phyloP scores from a whole-genome alignment of 1,284 basidiomycete species.

The Fomitopsis schrenkii region DNA sequence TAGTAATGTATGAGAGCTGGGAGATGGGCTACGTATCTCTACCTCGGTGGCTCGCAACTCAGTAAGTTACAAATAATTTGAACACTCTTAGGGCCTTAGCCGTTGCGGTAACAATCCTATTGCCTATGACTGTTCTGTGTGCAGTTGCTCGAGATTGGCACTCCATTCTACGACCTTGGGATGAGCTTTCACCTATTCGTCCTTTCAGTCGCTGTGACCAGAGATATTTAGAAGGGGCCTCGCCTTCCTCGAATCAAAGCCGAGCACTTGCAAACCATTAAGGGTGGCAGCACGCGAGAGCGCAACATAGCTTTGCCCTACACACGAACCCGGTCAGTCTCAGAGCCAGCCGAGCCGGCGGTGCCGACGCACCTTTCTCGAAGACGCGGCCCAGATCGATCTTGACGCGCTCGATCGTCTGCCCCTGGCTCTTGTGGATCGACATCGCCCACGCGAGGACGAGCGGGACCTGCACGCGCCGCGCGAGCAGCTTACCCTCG shows the following conservation, averaged over 20 bases:
- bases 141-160: slow-evolving; percentile 43
- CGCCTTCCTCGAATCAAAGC: slow-evolving; percentile 80
- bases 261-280: slow-evolving; percentile 86
- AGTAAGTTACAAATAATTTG: slow-evolving; percentile 6
- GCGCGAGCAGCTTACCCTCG: slow-evolving; percentile 33
- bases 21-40: not conserved
- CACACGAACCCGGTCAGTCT: not conserved
- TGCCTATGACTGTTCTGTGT: not conserved
- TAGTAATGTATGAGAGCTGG: not conserved
- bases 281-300: slow-evolving; percentile 92
- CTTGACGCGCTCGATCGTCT: slow-evolving; percentile 83
- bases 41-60: not conserved
- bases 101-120: too few relatives aligned
- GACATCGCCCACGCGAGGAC: slow-evolving; percentile 94
- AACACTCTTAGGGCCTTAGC: slow-evolving; percentile 1
- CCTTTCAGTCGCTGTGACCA: not conserved
- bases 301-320: slow-evolving; percentile 93
- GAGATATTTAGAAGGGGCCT: not conserved
- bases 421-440: slow-evolving; percentile 93
- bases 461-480: slow-evolving; percentile 65
- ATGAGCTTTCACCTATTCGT: slow-evolving; percentile 59
- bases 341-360: not conserved
- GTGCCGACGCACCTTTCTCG: slow-evolving; percentile 69
- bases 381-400: slow-evolving; percentile 81
- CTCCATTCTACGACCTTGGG: slow-evolving; percentile 68